Evolutionary conservation across 352 stramenopile genomes (phyloP).

Genomic region (Pythium sp.): DNA sequence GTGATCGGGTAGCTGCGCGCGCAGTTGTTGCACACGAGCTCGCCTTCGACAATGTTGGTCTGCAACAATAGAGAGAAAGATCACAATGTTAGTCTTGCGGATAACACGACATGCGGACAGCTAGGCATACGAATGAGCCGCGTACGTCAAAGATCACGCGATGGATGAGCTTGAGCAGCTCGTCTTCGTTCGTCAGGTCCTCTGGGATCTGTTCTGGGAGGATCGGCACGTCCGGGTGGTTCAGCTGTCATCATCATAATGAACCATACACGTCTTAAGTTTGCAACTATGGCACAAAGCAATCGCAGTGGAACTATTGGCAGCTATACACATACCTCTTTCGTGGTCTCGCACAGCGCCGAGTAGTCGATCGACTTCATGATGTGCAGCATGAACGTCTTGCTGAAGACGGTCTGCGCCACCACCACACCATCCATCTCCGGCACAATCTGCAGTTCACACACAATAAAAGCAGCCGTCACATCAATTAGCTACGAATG

Average conservation of each 20-base stretch:
- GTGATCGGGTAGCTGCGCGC: constrained; percentile 71
- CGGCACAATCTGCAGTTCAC: constrained; percentile 52
- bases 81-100: background rate
- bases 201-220: constrained; percentile 62
- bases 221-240: constrained; percentile 73
- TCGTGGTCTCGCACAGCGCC: constrained; percentile 68
- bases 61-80: constrained; percentile 14
- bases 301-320: background rate
- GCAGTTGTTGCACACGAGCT: constrained; percentile 85
- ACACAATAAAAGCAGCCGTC: background rate
- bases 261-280: background rate
- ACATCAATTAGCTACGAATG: constrained; percentile 1
- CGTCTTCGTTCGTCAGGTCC: constrained; percentile 56
- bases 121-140: background rate
- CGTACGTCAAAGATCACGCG: constrained; percentile 80
- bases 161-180: constrained; percentile 75
- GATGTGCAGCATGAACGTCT: constrained; percentile 85
- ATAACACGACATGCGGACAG: background rate
- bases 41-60: constrained; percentile 84
- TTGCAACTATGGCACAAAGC: background rate
- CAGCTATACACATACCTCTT: constrained; percentile 40
- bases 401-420: constrained; percentile 75
- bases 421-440: constrained; percentile 82
- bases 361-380: constrained; percentile 85
- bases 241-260: constrained; percentile 39